These are phyloP conservation scores for Pulveroboletus frians DNA, from an alignment of 768 basidiomycete genomes.

Conservation along the genomic window DNA sequence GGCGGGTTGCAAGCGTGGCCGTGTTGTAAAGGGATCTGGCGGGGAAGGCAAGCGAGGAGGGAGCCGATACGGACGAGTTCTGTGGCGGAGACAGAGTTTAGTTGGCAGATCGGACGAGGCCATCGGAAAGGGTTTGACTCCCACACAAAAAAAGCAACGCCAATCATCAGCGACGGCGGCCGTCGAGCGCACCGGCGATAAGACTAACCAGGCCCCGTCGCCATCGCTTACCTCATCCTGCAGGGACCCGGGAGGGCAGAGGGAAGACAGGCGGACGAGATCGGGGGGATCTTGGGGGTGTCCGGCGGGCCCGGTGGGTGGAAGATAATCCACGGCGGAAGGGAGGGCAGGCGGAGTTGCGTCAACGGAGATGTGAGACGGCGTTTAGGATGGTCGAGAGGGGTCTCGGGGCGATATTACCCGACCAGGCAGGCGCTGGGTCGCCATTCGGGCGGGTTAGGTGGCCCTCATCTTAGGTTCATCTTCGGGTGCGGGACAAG, in stretches of 20 bases:
- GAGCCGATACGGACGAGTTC: neutral
- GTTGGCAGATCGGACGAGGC: neutral
- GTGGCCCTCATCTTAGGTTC: neutral
- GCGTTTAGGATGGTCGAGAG: conserved; percentile 11
- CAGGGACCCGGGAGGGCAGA: neutral
- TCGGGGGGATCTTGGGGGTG: neutral
- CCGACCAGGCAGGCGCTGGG: neutral
- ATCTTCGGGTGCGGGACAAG: neutral
- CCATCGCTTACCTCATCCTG: neutral
- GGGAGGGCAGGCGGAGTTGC: neutral
- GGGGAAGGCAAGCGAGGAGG: neutral
- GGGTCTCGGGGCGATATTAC: neutral
- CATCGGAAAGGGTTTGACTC: neutral
- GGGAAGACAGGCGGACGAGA: neutral
- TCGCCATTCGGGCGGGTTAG: neutral
- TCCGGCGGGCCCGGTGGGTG: neutral
- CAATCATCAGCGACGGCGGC: conserved; percentile 9
- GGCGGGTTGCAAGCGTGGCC: conserved; percentile 2
- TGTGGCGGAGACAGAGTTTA: neutral
- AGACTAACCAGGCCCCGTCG: neutral
- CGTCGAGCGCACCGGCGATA: conserved; percentile 17
- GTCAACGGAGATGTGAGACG: conserved; percentile 14
- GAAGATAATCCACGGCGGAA: no score
- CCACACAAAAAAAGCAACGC: conserved; percentile 18
- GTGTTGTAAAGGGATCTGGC: neutral